Percentiles rank a stretch among this genome's conserved stretches.
Evolutionary conservation across 176 grass and related monocot species (phyloP).

Genomic region (Musa beccarii): DNA sequence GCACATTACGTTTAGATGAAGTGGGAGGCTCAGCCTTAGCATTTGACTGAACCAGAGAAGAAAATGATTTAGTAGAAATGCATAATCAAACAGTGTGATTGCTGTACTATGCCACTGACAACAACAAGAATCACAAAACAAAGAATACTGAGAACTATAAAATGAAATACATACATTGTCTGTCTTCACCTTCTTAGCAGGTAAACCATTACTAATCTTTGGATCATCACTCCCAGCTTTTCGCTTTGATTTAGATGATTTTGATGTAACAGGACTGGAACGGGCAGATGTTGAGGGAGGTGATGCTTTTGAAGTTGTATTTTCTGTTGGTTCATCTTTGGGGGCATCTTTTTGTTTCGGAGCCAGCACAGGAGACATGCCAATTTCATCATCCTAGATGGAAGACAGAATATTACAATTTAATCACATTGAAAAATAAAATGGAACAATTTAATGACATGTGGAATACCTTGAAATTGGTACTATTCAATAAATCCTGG

Average conservation of each 20-base stretch:
- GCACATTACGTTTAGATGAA: conserved; percentile 32
- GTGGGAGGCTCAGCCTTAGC: conserved; percentile 39
- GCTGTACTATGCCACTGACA: background rate
- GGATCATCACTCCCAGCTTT: conserved; percentile 63
- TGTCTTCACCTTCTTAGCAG: conserved; percentile 70
- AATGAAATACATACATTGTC: conserved; percentile 51
- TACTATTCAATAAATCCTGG: background rate
- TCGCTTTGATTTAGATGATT: conserved; percentile 81
- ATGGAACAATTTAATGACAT: background rate
- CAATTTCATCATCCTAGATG: conserved; percentile 65
- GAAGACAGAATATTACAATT: conserved; percentile 9
- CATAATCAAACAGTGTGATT: no score
- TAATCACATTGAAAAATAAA: background rate
- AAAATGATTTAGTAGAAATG: background rate
- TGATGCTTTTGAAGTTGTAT: conserved; percentile 46
- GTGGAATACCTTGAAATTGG: no score
- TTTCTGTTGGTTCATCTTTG: conserved; percentile 77
- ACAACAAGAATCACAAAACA: conserved; percentile 6
- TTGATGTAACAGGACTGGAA: conserved; percentile 49
- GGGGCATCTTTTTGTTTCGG: conserved; percentile 67
- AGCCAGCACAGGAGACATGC: conserved; percentile 62
- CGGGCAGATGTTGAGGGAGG: conserved; percentile 39
- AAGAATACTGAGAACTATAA: no score
- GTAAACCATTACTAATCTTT: conserved; percentile 36
- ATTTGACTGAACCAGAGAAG: conserved; percentile 26